These are phyloP conservation scores for Melanomma pulvis-pyrius DNA, from an alignment of 495 filamentous ascomycete species.

Conservation along the genomic window DNA sequence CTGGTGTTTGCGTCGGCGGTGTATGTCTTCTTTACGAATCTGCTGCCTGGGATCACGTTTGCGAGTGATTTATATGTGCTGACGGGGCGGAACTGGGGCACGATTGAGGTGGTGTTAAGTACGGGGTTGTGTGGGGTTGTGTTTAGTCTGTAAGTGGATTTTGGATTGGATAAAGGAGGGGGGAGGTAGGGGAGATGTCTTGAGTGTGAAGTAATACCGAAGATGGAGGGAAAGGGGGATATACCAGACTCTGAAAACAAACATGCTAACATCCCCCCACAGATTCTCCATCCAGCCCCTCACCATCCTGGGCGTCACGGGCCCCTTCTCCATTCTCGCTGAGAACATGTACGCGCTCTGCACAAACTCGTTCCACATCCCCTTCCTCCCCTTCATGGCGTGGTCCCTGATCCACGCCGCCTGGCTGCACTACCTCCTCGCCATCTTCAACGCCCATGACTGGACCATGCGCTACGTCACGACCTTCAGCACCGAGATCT, in stretches of 20 bases:
- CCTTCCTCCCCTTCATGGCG: slow-evolving; percentile 73
- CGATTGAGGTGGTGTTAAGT: slow-evolving; percentile 72
- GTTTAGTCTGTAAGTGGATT: slow-evolving; percentile 60
- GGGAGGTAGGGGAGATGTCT: no score
- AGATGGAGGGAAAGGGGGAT: no score
- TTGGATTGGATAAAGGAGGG: not conserved
- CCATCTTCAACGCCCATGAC: slow-evolving; percentile 73
- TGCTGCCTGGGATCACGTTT: slow-evolving; percentile 74
- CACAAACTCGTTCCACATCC: slow-evolving; percentile 61
- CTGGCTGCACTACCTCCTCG: slow-evolving; percentile 71
- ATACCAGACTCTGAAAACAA: no score
- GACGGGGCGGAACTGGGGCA: slow-evolving; percentile 69
- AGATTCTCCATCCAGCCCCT: slow-evolving; percentile 71
- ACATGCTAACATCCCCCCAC: slow-evolving; percentile 9
- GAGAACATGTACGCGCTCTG: slow-evolving; percentile 71
- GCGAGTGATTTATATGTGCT: slow-evolving; percentile 69
- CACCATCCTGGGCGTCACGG: slow-evolving; percentile 72
- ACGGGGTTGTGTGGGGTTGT: slow-evolving; percentile 69
- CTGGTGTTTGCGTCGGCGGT: slow-evolving; percentile 70
- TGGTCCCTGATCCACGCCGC: slow-evolving; percentile 72
- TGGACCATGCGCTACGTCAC: slow-evolving; percentile 81
- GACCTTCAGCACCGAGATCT: slow-evolving; percentile 71
- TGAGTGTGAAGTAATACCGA: no score
- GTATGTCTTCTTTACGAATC: slow-evolving; percentile 76
- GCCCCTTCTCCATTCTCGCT: slow-evolving; percentile 72